A percentile compares a stretch with the other conserved stretches of the same genome.
Conservation (phyloP, 163 green algal species). For the Chlorella variabilis region DNA sequence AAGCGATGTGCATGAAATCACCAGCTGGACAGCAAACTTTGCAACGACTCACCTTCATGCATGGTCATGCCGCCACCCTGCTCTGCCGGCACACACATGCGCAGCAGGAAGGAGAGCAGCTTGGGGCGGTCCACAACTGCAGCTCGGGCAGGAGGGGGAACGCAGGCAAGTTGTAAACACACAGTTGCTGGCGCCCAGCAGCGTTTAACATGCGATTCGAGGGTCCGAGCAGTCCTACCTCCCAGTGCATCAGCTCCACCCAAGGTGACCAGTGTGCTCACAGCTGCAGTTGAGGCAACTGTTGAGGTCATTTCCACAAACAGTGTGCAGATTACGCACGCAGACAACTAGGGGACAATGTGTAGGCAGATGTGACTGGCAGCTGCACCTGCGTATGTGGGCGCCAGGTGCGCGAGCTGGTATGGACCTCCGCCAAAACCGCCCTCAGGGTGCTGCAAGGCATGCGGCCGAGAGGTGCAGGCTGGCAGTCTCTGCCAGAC, state of each 20-base stretch:
- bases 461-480: neutral
- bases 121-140: conserved; percentile 65
- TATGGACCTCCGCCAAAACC: conserved; percentile 93
- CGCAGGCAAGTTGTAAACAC: neutral
- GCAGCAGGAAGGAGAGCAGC: conserved; percentile 75
- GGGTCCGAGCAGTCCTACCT: too few species aligned
- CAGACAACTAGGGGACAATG: too few species aligned
- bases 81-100: conserved; percentile 74
- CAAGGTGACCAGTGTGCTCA: conserved; percentile 80
- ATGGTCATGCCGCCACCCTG: conserved; percentile 82
- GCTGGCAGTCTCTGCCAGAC: neutral
- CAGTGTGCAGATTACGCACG: too few species aligned
- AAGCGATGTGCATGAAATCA: too few species aligned
- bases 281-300: too few species aligned
- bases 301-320: too few species aligned
- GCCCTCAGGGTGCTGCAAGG: conserved; percentile 67
- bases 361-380: neutral
- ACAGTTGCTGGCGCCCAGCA: too few species aligned
- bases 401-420: conserved; percentile 94
- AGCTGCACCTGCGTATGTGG: conserved; percentile 79
- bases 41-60: conserved; percentile 87
- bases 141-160: neutral
- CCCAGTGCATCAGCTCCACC: conserved; percentile 52
- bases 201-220: too few species aligned
- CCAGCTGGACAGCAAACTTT: too few species aligned